Percentiles rank a stretch among this genome's conserved stretches.
These are phyloP conservation scores for Anacardium occidentale DNA, from an alignment of 345 rosid species.

Conservation along the genomic window DNA sequence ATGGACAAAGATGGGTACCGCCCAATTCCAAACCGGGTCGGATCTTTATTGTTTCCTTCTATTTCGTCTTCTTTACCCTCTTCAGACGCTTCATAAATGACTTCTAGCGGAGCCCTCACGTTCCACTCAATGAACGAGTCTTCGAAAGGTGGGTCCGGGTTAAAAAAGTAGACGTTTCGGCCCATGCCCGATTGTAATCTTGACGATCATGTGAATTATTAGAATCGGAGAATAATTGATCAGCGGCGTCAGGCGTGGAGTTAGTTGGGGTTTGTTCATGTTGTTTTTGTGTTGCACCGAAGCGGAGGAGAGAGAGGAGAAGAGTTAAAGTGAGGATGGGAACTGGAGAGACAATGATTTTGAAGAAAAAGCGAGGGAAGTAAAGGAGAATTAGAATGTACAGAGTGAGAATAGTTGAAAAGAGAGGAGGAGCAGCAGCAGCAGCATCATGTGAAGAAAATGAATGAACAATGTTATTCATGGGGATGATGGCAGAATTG, in stretches of 20 bases:
- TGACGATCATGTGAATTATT: slow-evolving; percentile 3
- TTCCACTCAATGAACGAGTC: slow-evolving; percentile 64
- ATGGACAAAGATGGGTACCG: slow-evolving; percentile 52
- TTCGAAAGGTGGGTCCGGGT: slow-evolving; percentile 24
- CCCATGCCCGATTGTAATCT: slow-evolving; percentile 27
- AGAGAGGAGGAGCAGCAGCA: slow-evolving; percentile 47
- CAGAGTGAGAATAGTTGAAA: slow-evolving; percentile 55
- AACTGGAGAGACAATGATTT: slow-evolving; percentile 49
- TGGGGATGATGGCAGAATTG: slow-evolving; percentile 7
- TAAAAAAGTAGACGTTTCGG: background rate
- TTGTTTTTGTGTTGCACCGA: slow-evolving; percentile 37
- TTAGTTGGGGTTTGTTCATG: background rate
- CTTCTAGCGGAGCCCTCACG: slow-evolving; percentile 75
- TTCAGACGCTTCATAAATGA: slow-evolving; percentile 66
- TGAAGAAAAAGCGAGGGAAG: slow-evolving; percentile 38
- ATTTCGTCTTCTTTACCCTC: slow-evolving; percentile 45
- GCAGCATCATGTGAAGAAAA: slow-evolving; percentile 16
- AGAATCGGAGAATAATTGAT: background rate
- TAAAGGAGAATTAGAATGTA: slow-evolving; percentile 49
- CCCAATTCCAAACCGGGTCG: slow-evolving; percentile 24
- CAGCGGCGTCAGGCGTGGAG: background rate
- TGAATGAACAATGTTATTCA: background rate
- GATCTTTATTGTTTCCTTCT: background rate
- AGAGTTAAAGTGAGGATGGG: slow-evolving; percentile 44
- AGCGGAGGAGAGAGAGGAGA: slow-evolving; percentile 52